Evolutionary conservation across 805 yeast species (phyloP).

Genomic region (Komagataella ulmi): DNA sequence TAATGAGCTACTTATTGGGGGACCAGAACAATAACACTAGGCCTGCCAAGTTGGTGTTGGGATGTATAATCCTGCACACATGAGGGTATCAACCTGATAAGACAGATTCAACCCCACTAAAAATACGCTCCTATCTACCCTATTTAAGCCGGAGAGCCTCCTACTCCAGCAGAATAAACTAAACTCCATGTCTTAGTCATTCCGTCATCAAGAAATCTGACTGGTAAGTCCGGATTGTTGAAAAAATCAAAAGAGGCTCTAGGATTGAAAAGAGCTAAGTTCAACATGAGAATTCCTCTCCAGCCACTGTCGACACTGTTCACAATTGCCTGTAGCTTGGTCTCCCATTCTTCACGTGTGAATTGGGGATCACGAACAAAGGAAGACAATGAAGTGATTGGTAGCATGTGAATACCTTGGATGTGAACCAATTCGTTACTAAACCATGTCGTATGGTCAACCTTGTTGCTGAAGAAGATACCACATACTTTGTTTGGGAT

Average conservation of each 20-base stretch:
- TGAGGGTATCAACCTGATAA: not conserved
- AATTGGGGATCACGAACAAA: slow-evolving; percentile 42
- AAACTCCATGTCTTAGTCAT: slow-evolving; percentile 82
- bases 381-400: slow-evolving; percentile 56
- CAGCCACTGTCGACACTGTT: slow-evolving; percentile 48
- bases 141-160: not conserved
- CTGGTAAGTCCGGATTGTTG: slow-evolving; percentile 35
- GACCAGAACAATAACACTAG: not conserved
- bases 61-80: not conserved
- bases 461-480: slow-evolving; percentile 57
- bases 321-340: slow-evolving; percentile 29
- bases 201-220: slow-evolving; percentile 62
- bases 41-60: not conserved
- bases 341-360: slow-evolving; percentile 53
- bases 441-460: slow-evolving; percentile 64
- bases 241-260: slow-evolving; percentile 48
- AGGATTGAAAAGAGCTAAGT: slow-evolving; percentile 67
- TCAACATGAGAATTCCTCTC: slow-evolving; percentile 61
- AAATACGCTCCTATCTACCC: not conserved
- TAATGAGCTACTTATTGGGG: not conserved
- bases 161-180: slow-evolving; percentile 48
- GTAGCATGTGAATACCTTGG: slow-evolving; percentile 71
- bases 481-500: slow-evolving; percentile 60
- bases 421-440: slow-evolving; percentile 60
- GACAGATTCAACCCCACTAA: not conserved